Conservation (phyloP, 768 basidiomycete genomes). For the Gyrodon lividus region DNA sequence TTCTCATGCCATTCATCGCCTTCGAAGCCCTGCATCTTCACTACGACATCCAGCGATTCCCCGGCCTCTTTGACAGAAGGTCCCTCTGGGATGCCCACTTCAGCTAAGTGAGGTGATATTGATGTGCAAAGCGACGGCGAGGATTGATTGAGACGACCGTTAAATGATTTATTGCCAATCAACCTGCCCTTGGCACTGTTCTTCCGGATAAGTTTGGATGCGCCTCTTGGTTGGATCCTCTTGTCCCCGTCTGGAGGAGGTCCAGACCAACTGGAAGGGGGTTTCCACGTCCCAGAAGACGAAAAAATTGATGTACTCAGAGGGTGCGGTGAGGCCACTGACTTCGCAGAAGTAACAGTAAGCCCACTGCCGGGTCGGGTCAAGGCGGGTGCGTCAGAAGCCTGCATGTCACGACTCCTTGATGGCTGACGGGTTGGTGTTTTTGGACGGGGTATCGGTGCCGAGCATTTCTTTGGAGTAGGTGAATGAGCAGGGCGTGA, state of each 20-base stretch:
- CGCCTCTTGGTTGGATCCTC: background rate
- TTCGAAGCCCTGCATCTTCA: conserved; percentile 16
- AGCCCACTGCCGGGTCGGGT: background rate
- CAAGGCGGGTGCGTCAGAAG: background rate
- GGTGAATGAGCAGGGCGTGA: background rate
- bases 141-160: background rate
- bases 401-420: background rate
- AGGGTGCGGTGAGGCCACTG: background rate
- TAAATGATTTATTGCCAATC: background rate
- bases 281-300: conserved; percentile 14
- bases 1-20: conserved; percentile 21
- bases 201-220: background rate
- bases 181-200: conserved; percentile 1
- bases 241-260: conserved; percentile 4
- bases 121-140: conserved; percentile 5
- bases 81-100: background rate
- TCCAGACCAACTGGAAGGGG: conserved; percentile 28
- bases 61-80: background rate
- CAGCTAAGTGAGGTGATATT: background rate
- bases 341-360: background rate
- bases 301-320: background rate
- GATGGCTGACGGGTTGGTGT: background rate
- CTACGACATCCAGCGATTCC: conserved; percentile 1
- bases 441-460: background rate
- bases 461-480: background rate